Evolutionary conservation across 2,329 filamentous ascomycete genomes (phyloP).

Genomic region (Cephalotrichum gorgonifer): DNA sequence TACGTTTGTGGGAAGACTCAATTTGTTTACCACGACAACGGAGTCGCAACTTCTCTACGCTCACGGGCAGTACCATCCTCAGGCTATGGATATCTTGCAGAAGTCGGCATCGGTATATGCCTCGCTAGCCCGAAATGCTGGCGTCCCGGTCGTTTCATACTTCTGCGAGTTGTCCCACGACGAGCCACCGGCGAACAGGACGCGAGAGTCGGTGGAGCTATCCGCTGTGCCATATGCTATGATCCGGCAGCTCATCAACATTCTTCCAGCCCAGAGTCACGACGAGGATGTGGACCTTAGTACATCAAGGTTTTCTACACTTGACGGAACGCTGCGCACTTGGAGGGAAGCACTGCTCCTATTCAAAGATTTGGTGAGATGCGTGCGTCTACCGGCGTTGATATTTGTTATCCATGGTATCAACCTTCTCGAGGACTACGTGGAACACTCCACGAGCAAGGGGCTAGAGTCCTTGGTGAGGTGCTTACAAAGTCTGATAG

Average conservation of each 20-base stretch:
- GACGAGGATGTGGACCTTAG: background rate
- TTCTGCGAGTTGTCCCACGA: constrained; percentile 7
- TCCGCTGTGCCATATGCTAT: constrained; percentile 7
- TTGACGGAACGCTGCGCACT: constrained; percentile 5
- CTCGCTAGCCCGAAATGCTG: constrained; percentile 1
- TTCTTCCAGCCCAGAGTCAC: constrained; percentile 3
- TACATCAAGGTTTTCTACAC: background rate
- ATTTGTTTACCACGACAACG: constrained; percentile 6
- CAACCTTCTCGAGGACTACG: constrained; percentile 2
- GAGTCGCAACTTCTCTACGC: constrained; percentile 9
- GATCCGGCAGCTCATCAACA: constrained; percentile 9
- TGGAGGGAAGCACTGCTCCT: constrained; percentile 2
- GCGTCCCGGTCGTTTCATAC: constrained; percentile 8
- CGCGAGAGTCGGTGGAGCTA: constrained; percentile 8
- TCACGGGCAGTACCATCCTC: constrained; percentile 1
- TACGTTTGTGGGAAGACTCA: constrained; percentile 6
- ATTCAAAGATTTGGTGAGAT: background rate
- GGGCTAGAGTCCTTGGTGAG: background rate
- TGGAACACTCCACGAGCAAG: background rate
- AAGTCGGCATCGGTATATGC: constrained; percentile 5
- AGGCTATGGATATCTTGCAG: constrained; percentile 1
- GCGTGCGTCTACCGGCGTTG: constrained; percentile 2
- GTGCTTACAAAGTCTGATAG: background rate
- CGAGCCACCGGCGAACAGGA: constrained; percentile 6
- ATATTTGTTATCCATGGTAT: constrained; percentile 4